Evolutionary conservation across 2,329 filamentous ascomycete species (phyloP).

Genomic region (Fusarium oligoseptatum): DNA sequence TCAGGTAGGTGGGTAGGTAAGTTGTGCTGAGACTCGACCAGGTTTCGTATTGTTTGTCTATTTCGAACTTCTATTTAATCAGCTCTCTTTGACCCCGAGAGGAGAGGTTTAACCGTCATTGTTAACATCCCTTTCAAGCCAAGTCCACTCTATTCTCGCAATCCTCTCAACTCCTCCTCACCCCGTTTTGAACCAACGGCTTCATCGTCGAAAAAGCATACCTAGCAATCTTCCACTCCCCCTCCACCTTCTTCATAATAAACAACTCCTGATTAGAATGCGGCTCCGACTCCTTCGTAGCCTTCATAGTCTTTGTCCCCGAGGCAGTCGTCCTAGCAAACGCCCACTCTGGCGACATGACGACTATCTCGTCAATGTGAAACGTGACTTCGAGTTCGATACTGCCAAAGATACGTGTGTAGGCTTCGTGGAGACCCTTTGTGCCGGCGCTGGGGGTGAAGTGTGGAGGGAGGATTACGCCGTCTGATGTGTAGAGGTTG

Average conservation of each 20-base stretch:
- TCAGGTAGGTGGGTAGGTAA: neutral
- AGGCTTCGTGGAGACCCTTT: neutral
- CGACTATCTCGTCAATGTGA: neutral
- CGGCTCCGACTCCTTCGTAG: neutral
- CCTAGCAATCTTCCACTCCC: constrained; percentile 39
- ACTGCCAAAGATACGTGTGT: neutral
- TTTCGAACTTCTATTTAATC: neutral
- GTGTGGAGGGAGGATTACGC: constrained; percentile 43
- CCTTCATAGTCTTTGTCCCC: neutral
- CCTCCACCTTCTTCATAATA: constrained; percentile 32
- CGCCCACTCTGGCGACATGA: neutral
- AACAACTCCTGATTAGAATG: constrained; percentile 38
- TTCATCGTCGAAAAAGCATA: constrained; percentile 43
- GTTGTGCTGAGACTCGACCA: too few species aligned
- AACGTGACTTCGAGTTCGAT: neutral
- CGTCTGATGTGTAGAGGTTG: constrained; percentile 38
- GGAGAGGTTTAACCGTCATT: too few species aligned
- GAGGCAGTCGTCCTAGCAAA: neutral
- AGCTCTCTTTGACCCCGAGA: accelerated
- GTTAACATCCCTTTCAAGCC: neutral
- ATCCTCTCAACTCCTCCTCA: neutral
- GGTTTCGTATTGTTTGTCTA: too few species aligned
- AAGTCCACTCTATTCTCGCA: neutral
- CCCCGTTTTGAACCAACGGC: constrained; percentile 31
- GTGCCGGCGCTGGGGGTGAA: constrained; percentile 33